Conservation (phyloP, 768 basidiomycete species). For the Imleria badia region DNA sequence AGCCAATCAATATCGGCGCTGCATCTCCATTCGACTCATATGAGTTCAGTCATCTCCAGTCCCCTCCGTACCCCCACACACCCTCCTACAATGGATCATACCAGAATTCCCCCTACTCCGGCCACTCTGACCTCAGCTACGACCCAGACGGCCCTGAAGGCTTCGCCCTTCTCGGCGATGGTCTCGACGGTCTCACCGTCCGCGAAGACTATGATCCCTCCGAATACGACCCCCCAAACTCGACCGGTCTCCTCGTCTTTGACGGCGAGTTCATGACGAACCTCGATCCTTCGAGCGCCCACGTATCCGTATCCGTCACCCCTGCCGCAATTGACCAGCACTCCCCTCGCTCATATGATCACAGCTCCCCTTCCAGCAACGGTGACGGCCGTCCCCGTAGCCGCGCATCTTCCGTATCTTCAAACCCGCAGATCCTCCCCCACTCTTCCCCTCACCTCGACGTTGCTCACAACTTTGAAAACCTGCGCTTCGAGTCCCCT, state of each 20-base stretch:
- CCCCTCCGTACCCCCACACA: slow-evolving; percentile 46
- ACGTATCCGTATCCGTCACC: slow-evolving; percentile 41
- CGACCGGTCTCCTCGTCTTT: slow-evolving; percentile 56
- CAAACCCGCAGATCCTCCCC: slow-evolving; percentile 44
- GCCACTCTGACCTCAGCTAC: slow-evolving; percentile 63
- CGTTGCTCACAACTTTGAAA: slow-evolving; percentile 57
- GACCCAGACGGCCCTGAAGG: slow-evolving; percentile 47
- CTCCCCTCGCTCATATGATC: slow-evolving; percentile 52
- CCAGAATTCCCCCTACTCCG: slow-evolving; percentile 70
- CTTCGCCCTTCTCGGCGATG: slow-evolving; percentile 51
- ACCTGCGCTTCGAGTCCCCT: slow-evolving; percentile 65
- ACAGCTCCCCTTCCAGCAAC: slow-evolving; percentile 64
- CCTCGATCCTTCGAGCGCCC: slow-evolving; percentile 29
- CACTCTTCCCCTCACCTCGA: slow-evolving; percentile 56
- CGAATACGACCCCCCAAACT: slow-evolving; percentile 64
- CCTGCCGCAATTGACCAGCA: slow-evolving; percentile 36
- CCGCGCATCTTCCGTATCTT: slow-evolving; percentile 69
- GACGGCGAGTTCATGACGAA: slow-evolving; percentile 46
- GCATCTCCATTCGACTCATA: slow-evolving; percentile 40
- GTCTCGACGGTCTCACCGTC: slow-evolving; percentile 35
- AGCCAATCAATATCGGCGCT: slow-evolving; percentile 23
- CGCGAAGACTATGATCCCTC: slow-evolving; percentile 66
- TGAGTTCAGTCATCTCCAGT: slow-evolving; percentile 37
- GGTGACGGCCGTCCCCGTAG: slow-evolving; percentile 51
- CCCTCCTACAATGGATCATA: slow-evolving; percentile 66